Base-by-base conservation (phyloP, 768 basidiomycete genomes). In the Boletales sp. region DNA sequence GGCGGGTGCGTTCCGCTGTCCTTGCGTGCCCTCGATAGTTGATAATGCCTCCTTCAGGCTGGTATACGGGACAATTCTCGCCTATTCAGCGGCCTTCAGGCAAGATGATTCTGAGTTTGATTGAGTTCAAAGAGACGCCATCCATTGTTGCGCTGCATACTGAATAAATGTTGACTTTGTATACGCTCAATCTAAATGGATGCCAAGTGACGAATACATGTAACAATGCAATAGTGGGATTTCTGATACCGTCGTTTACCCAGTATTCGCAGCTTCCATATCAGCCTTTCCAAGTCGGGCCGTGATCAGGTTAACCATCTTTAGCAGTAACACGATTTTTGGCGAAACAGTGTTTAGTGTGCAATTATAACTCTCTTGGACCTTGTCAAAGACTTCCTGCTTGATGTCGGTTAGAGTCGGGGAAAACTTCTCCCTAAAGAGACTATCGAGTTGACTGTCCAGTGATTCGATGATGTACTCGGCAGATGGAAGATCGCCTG, bases 61-160 rank as follows among this genome's bases (percentile, higher is more conserved):
- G 60, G 90, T 97, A 2, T 95, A 95, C 66, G 87, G 87, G 5
- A 97, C 94, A 15, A 95, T 97, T 60, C 52, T 93, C 55, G 86
- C 89, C 7, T 97, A 97, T 62, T 80, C 89, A 11, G 85, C 88
- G 27, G 86, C 84, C 19, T 92, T 94, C 69, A 86, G 70, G 55
- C 83, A 89, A 65, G 88, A 89, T 41, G 78, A 83, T 30, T 86
- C 87, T n/a, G 91, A 93, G 50, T 91, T 81, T 56, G 88, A 89
- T 57, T 88, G 44, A 61, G 13, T 12, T 7, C 24, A 27, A 27
- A 27, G 24, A 27, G 24, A 27, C 24, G 24, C 24, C 24, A 27
- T 27, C 24, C 24, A 27, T 27, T 27, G 5, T 27, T 27, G 24
- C 5, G 24, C 24, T 27, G 24, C 24, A 15, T 51, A 52, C 48